Base-by-base conservation (phyloP, 2,329 filamentous ascomycete species). In the Fusarium verticillioides region DNA sequence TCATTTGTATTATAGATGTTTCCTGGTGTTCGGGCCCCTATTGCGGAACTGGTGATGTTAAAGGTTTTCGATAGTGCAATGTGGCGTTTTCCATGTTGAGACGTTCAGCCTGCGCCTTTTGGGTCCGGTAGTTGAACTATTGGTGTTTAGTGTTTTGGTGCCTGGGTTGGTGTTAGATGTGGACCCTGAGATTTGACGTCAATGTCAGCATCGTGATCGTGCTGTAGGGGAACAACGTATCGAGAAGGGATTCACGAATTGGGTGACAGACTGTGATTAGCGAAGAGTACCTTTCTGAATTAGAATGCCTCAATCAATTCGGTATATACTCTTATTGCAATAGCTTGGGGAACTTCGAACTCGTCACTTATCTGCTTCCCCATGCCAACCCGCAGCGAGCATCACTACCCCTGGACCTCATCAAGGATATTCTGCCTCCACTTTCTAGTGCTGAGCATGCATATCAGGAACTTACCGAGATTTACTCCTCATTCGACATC, bases 51-150 rank as follows among this genome's bases (percentile, higher is more conserved):
- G 9, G 13, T n/a, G 26, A 32, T 44, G 34, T 39, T 4, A 19
- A 23, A 18, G 39, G 64, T 50, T 39, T 69, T 69, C 49, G 23
- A 69, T 69, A 69, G 66, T 53, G 28, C 7, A 15, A 0, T 64
- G 44, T 69, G 64, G 64, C 58, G 63, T 49, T 12, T 37, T 13
- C 39, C 40, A 8, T 10, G 34, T 58, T 63, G 15, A 58, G 58
- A 37, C 42, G 12, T 44, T 63, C 66, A 69, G 66, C 66, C 46
- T 44, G 40, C 50, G 58, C 44, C 66, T 52, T 39, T 46, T 21
- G 18, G 19, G 64, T 16, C 66, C 39, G 36, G 9, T 16, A 16
- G 4, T 69, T 32, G 39, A 30, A 44, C 64, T 69, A 69, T 63
- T 49, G 58, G 19, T 28, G 36, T 37, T n/a, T 64, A 69, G 34